Evolutionary conservation across 495 filamentous ascomycete genomes (phyloP), one percentile per base, ranked within the genome.

Genomic region (Penicillium riverlandense): DNA sequence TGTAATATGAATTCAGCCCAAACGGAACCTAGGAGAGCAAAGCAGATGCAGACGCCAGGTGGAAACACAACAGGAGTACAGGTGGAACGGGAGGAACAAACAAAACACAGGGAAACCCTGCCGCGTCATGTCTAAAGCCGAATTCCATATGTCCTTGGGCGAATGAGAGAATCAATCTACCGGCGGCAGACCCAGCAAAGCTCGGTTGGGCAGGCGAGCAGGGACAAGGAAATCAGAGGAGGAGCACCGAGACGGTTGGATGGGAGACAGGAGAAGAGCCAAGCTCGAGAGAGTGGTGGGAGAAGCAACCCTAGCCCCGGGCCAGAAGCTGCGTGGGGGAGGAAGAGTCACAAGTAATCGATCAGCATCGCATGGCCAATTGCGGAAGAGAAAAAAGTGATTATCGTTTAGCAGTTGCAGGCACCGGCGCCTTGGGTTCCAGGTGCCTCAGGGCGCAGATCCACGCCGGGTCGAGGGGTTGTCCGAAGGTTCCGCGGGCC

Each of bases 401-500:
- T 34, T 34, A 35, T 30, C 22, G 29, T 54, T 58, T 78, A 95
- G 69, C 88, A 95, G 50, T 80, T 82, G 71, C 88, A 95, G 45
- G 80, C 73, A 43, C 78, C 80, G 36, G 77, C 82, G 36, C 75
- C 77, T 59, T 90, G 83, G 38, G 88, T 91, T 47, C 83, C 82
- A 33, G 82, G 72, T 38, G 83, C 74, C 56, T 94, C 88, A 14
- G 85, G 85, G 47, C 83, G 75, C 51, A 95, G 72, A 55, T 86
- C 87, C 35, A 95, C 88, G 35, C 88, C 87, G 38, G 83, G 83
- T 58, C 87, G 75, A 48, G 82, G 83, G 45, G 83, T 83, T 29
- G 84, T 74, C 48, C 90, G 76, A 50, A 86, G 70, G 57, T 86
- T 86, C 55, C 90, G 80, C 28, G 90, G 88, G 11, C 89, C 90